These are phyloP conservation scores for Senna tora DNA, from an alignment of 306 rosid species.

Conservation along the genomic window DNA sequence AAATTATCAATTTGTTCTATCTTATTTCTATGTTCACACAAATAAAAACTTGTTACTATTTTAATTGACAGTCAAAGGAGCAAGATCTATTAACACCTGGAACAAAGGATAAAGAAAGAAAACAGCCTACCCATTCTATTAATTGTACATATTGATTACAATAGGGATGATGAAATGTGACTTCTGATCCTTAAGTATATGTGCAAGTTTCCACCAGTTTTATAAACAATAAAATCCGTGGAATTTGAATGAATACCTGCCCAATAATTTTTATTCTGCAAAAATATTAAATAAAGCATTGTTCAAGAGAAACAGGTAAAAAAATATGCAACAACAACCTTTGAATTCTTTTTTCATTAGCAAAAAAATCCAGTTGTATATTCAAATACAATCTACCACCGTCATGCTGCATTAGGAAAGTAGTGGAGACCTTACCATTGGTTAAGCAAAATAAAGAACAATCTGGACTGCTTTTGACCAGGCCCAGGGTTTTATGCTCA, in stretches of 20 bases:
- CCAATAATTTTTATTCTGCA: not conserved
- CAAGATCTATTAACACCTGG: not conserved
- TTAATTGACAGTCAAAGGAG: not conserved
- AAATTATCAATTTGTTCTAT: not conserved
- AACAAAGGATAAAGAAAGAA: not conserved
- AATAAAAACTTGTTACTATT: not conserved
- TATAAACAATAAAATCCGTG: too few species aligned
- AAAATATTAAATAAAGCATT: not conserved
- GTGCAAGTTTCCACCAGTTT: too few species aligned
- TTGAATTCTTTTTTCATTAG: not conserved
- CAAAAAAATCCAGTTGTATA: not conserved
- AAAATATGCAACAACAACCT: not conserved
- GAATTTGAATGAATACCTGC: not conserved
- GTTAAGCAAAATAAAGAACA: not conserved
- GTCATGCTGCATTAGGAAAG: not conserved
- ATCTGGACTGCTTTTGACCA: not conserved
- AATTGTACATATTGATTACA: too few species aligned
- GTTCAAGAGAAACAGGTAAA: not conserved
- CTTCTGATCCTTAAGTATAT: not conserved
- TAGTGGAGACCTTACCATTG: not conserved
- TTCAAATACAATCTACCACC: not conserved
- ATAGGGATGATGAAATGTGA: too few species aligned
- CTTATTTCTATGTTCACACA: not conserved
- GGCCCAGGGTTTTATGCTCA: not conserved
- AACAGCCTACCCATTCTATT: not conserved